Conservation (phyloP, 352 stramenopile genomes). For the Globisporangium iwayamae region DNA sequence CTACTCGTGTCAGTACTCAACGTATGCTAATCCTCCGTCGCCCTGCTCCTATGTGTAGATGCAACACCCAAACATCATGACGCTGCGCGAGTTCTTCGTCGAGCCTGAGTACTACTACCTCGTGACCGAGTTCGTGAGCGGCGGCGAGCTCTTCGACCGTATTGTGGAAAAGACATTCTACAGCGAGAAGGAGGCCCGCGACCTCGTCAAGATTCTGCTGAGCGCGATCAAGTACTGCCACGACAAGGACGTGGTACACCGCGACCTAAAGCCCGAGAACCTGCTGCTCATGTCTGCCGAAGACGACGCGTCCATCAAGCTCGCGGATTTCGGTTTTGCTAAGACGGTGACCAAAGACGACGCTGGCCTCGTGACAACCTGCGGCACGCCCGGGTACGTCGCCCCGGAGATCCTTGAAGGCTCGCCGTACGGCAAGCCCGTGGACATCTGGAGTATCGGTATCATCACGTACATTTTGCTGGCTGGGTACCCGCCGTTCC, state of each 20-base stretch:
- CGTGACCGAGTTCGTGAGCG: slow-evolving; percentile 84
- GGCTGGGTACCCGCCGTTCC: slow-evolving; percentile 82
- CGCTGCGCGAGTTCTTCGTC: slow-evolving; percentile 88
- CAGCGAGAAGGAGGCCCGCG: slow-evolving; percentile 80
- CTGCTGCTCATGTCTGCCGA: slow-evolving; percentile 76
- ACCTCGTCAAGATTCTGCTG: slow-evolving; percentile 79
- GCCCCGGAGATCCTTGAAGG: slow-evolving; percentile 76
- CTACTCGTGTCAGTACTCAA: background rate
- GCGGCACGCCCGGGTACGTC: slow-evolving; percentile 74
- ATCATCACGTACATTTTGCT: slow-evolving; percentile 87
- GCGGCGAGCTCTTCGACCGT: slow-evolving; percentile 88
- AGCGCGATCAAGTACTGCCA: slow-evolving; percentile 86
- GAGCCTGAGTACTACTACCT: slow-evolving; percentile 88
- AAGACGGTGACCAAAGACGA: slow-evolving; percentile 77
- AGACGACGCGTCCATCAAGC: slow-evolving; percentile 88
- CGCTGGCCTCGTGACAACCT: slow-evolving; percentile 63
- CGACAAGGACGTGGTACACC: slow-evolving; percentile 81
- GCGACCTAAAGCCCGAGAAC: slow-evolving; percentile 87
- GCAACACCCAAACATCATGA: slow-evolving; percentile 90
- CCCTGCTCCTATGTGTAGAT: slow-evolving; percentile 27
- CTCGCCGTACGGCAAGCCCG: slow-evolving; percentile 67
- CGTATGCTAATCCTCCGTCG: background rate
- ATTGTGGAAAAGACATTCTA: slow-evolving; percentile 89
- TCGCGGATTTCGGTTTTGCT: slow-evolving; percentile 92
- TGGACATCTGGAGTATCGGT: slow-evolving; percentile 90